Percentiles rank a stretch among this genome's conserved stretches.
Evolutionary conservation across 495 filamentous ascomycete genomes (phyloP).

Genomic region (Aspergillus haitiensis): DNA sequence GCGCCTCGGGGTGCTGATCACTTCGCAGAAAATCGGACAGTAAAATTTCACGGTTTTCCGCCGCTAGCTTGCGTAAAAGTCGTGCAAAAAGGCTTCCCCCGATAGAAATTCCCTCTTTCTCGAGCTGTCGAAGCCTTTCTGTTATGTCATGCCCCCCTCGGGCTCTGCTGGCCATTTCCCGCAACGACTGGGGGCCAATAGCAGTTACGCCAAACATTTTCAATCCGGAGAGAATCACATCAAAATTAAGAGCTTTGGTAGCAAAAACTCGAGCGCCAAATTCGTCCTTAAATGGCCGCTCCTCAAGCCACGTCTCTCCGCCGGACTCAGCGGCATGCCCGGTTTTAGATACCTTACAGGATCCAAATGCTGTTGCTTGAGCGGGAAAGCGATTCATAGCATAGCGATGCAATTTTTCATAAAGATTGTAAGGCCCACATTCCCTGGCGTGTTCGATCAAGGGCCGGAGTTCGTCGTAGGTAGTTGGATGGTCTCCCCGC

Average conservation of each 20-base stretch:
- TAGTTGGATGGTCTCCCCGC: slow-evolving; percentile 51
- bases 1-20: slow-evolving; percentile 74
- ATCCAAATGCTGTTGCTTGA: not conserved
- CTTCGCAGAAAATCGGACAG: slow-evolving; percentile 61
- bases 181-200: slow-evolving; percentile 71
- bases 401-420: slow-evolving; percentile 30
- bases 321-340: not conserved
- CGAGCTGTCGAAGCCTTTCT: slow-evolving; percentile 55
- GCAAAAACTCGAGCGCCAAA: slow-evolving; percentile 73
- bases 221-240: slow-evolving; percentile 63
- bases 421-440: slow-evolving; percentile 29
- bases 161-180: slow-evolving; percentile 66
- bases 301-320: slow-evolving; percentile 19
- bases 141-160: slow-evolving; percentile 52
- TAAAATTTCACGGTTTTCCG: slow-evolving; percentile 53
- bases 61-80: slow-evolving; percentile 58
- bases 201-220: slow-evolving; percentile 61
- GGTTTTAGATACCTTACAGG: not conserved
- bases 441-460: slow-evolving; percentile 43
- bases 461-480: slow-evolving; percentile 37
- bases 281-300: slow-evolving; percentile 50
- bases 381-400: slow-evolving; percentile 23
- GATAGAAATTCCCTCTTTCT: slow-evolving; percentile 57
- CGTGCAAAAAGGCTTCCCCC: slow-evolving; percentile 58
- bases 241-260: slow-evolving; percentile 63